Evolutionary conservation across 2,329 filamentous ascomycete species (phyloP), one percentile per base, ranked within the genome.

Genomic region (Talaromyces sp.): DNA sequence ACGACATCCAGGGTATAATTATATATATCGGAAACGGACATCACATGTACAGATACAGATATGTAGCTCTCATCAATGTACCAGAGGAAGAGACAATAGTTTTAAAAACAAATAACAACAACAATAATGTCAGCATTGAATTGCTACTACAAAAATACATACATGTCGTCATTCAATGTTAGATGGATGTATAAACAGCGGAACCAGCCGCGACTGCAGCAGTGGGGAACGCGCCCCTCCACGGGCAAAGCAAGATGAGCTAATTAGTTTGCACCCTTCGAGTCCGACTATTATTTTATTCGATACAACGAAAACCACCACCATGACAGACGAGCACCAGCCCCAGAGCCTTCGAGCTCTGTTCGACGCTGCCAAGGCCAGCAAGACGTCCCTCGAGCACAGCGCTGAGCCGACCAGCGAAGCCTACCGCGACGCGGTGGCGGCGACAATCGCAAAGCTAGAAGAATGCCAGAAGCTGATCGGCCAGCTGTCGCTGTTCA

Each of bases 401-500:
- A 80, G 84, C n/a, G 83, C 82, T 67, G 85, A 90, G 70, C 84
- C 85, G 61, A 89, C 85, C 66, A 87, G 85, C 27, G 79, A 86
- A 36, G 75, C 80, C 60, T 93, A 89, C 77, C 85, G 86, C 71
- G 83, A 88, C 66, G 86, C 86, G 68, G 82, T 96, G 67, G 80
- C 81, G 63, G 77, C 81, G 44, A 85, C 90, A 47, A 85, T 96
- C 67, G 77, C 84, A 65, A 84, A 86, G 58, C 93, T 96, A 77
- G 82, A 89, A 69, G 82, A 89, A 73, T 93, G 90, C 74, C 81
- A 89, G 62, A 80, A 85, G 62, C 84, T 90, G 60, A 85, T 91
- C 65, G 81, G 85, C 66, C 82, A 86, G 63, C 81, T 95, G 28
- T 88, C 90, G 0, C 81, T 99, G 58, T 98, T 98, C 83, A 96